Percentiles rank a stretch among this genome's conserved stretches.
Evolutionary conservation across 768 basidiomycete species (phyloP).

Genomic region (Artomyces pyxidatus): DNA sequence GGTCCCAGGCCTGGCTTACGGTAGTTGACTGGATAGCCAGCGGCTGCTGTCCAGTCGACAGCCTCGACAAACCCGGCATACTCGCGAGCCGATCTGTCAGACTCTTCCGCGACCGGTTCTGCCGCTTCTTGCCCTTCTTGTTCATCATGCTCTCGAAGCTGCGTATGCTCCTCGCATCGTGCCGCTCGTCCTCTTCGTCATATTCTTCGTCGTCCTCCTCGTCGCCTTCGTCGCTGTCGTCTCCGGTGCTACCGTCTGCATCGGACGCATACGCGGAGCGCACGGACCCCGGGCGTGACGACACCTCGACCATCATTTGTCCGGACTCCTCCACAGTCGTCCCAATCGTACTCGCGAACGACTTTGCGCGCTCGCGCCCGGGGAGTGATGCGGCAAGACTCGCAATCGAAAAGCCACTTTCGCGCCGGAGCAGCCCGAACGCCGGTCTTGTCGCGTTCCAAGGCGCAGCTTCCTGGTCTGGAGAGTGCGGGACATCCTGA

Average conservation of each 20-base stretch:
- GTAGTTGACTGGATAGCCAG: conserved; percentile 1
- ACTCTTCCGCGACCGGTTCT: conserved; percentile 45
- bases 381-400: conserved; percentile 64
- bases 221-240: conserved; percentile 29
- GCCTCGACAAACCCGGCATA: conserved; percentile 51
- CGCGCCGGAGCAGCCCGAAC: conserved; percentile 64
- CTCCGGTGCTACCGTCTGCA: conserved; percentile 24
- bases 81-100: conserved; percentile 77
- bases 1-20: too few relatives aligned
- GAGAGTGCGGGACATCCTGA: not conserved
- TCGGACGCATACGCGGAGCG: conserved; percentile 24
- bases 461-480: conserved; percentile 27
- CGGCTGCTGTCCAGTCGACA: conserved; percentile 20
- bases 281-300: conserved; percentile 44
- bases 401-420: conserved; percentile 78
- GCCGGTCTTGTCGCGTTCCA: conserved; percentile 40
- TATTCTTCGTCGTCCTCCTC: conserved; percentile 29
- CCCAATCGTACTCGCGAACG: conserved; percentile 18
- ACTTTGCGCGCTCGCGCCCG: conserved; percentile 32
- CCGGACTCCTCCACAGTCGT: conserved; percentile 31
- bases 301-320: conserved; percentile 50
- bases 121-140: conserved; percentile 18
- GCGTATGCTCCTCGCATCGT: conserved; percentile 67
- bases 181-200: conserved; percentile 27
- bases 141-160: conserved; percentile 86